Percentiles rank a stretch among this genome's conserved stretches.
These are phyloP conservation scores for Ophiostoma australiae DNA, from an alignment of 2,329 filamentous ascomycete species.

Conservation along the genomic window DNA sequence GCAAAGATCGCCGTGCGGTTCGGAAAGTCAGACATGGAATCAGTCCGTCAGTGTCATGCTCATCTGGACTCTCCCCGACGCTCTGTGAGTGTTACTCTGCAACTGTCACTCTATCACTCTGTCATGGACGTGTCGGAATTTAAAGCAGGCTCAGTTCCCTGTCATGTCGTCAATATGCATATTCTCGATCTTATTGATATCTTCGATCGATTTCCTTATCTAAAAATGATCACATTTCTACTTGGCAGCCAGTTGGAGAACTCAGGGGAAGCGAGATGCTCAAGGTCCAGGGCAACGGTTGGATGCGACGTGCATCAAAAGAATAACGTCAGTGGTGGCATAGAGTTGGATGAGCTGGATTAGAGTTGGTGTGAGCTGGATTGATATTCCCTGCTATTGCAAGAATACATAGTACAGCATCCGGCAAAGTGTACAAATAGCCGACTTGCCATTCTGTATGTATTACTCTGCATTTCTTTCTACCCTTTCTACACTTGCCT, in stretches of 20 bases:
- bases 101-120: too few relatives aligned
- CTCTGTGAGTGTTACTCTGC: too few relatives aligned
- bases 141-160: background rate
- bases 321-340: background rate
- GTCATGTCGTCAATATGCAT: background rate
- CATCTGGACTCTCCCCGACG: too few relatives aligned
- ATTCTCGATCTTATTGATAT: background rate
- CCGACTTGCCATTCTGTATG: background rate
- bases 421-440: too few relatives aligned
- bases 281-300: background rate
- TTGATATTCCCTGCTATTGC: background rate
- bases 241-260: background rate
- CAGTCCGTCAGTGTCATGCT: background rate
- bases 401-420: background rate
- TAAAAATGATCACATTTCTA: background rate
- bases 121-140: too few relatives aligned
- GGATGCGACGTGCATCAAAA: background rate
- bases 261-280: background rate
- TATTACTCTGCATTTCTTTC: background rate
- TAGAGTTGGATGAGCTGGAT: conserved; percentile 1
- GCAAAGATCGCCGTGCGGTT: background rate
- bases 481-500: background rate
- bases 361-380: background rate
- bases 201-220: background rate
- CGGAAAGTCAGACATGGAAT: background rate